These are phyloP conservation scores for Penicillium riverlandense DNA, from an alignment of 495 filamentous ascomycete genomes.

Conservation along the genomic window DNA sequence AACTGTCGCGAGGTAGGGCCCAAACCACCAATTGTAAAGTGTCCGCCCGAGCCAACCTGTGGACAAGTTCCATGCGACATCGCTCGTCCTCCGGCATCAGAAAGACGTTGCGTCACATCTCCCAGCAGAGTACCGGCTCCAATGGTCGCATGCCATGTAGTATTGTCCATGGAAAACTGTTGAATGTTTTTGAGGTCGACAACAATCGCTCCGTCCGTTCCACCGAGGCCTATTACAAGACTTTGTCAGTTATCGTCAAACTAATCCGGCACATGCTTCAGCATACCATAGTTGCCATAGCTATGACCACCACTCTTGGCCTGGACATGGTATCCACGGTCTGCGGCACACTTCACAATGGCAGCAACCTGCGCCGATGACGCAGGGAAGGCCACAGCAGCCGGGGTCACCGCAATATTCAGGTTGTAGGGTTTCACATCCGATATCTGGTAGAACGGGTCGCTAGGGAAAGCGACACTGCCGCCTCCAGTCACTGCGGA, in stretches of 20 bases:
- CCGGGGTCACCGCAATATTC: conserved; percentile 49
- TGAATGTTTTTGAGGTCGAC: conserved; percentile 38
- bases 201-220: conserved; percentile 29
- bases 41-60: conserved; percentile 59
- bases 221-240: conserved; percentile 35
- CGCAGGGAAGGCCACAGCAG: conserved; percentile 52
- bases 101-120: conserved; percentile 48
- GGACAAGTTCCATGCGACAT: conserved; percentile 58
- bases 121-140: conserved; percentile 56
- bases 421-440: conserved; percentile 47
- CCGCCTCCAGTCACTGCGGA: conserved; percentile 5
- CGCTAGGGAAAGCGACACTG: conserved; percentile 6
- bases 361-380: conserved; percentile 48
- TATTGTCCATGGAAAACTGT: conserved; percentile 40
- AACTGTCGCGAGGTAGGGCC: conserved; percentile 51
- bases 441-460: conserved; percentile 9
- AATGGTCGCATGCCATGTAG: conserved; percentile 48
- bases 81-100: conserved; percentile 51
- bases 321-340: conserved; percentile 53
- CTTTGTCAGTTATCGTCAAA: conserved; percentile 30
- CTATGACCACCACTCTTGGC: conserved; percentile 66
- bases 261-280: background rate
- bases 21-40: conserved; percentile 61
- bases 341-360: conserved; percentile 49
- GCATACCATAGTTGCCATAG: conserved; percentile 45